Percentiles rank a stretch among this genome's conserved stretches.
Conservation (phyloP, 495 filamentous ascomycete species). For the Tricharina praecox region DNA sequence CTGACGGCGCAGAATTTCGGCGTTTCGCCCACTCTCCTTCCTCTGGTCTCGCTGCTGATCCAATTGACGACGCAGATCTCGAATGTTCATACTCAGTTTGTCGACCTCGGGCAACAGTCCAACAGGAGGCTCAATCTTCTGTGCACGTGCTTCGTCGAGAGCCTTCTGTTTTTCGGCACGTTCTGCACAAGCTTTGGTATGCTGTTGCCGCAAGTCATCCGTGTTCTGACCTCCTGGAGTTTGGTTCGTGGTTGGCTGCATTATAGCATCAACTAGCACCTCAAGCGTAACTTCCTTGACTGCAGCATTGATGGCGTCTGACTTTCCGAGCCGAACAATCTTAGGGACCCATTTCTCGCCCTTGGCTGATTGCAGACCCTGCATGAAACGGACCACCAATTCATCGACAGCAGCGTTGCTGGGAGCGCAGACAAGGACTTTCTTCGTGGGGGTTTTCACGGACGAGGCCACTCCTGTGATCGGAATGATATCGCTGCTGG, state of each 20-base stretch:
- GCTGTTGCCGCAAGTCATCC: slow-evolving; percentile 65
- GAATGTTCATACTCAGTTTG: slow-evolving; percentile 44
- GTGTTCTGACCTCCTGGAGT: slow-evolving; percentile 39
- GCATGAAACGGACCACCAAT: slow-evolving; percentile 78
- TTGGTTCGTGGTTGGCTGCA: slow-evolving; percentile 38
- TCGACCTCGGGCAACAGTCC: slow-evolving; percentile 64
- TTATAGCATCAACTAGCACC: slow-evolving; percentile 61
- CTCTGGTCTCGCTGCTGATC: slow-evolving; percentile 68
- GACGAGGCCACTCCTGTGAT: slow-evolving; percentile 32
- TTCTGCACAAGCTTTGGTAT: slow-evolving; percentile 54
- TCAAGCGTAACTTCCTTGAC: slow-evolving; percentile 88
- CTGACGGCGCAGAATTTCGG: slow-evolving; percentile 63
- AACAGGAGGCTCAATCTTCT: slow-evolving; percentile 30
- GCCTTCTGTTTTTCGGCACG: slow-evolving; percentile 47
- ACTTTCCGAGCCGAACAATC: slow-evolving; percentile 78
- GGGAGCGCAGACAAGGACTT: slow-evolving; percentile 84
- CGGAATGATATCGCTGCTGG: slow-evolving; percentile 31
- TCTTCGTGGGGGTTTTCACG: slow-evolving; percentile 42
- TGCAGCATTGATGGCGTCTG: slow-evolving; percentile 78
- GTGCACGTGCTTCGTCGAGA: slow-evolving; percentile 52
- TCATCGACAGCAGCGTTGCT: slow-evolving; percentile 97
- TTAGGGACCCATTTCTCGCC: slow-evolving; percentile 57
- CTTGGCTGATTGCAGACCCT: slow-evolving; percentile 61
- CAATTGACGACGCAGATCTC: slow-evolving; percentile 48
- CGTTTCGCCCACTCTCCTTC: slow-evolving; percentile 64